phyloP scores from a whole-genome alignment of 2,329 filamentous ascomycete species.

The Stachybotrys echinatus region DNA sequence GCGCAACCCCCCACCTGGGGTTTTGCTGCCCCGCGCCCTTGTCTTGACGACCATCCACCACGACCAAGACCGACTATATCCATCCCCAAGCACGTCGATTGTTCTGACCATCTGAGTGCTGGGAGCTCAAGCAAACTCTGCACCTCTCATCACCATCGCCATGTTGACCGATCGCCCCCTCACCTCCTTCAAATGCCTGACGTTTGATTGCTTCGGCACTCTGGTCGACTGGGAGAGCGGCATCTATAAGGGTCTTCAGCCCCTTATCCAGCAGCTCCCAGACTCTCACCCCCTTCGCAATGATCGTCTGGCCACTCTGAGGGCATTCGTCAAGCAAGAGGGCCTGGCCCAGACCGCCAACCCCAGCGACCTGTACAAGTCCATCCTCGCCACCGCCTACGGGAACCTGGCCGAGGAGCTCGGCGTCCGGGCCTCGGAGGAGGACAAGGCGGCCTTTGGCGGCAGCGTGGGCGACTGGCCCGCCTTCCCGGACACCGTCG shows the following conservation, averaged over 20 bases:
- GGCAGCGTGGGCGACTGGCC: constrained; percentile 46
- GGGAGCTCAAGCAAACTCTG: neutral
- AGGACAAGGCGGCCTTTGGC: constrained; percentile 26
- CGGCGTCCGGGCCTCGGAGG: constrained; percentile 22
- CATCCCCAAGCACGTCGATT: too few relatives aligned
- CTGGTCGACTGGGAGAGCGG: constrained; percentile 75
- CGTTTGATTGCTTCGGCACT: constrained; percentile 77
- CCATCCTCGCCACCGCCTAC: constrained; percentile 38
- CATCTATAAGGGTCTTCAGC: constrained; percentile 47
- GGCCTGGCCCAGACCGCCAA: constrained; percentile 53
- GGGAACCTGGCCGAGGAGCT: constrained; percentile 24
- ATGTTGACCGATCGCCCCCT: constrained; percentile 11
- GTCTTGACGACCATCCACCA: too few relatives aligned
- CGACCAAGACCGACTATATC: too few relatives aligned
- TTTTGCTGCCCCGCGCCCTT: neutral
- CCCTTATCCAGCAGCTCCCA: constrained; percentile 38
- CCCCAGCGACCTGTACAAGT: constrained; percentile 30
- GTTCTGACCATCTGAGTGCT: too few relatives aligned
- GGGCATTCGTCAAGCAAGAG: constrained; percentile 43
- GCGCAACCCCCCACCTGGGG: neutral
- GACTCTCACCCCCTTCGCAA: constrained; percentile 27
- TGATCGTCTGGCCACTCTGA: constrained; percentile 32
- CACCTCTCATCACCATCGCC: neutral
- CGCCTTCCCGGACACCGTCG: constrained; percentile 52
- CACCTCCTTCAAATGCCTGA: constrained; percentile 39